Evolutionary conservation across 352 stramenopile genomes (phyloP).

Genomic region (Aphanomyces invadans): DNA sequence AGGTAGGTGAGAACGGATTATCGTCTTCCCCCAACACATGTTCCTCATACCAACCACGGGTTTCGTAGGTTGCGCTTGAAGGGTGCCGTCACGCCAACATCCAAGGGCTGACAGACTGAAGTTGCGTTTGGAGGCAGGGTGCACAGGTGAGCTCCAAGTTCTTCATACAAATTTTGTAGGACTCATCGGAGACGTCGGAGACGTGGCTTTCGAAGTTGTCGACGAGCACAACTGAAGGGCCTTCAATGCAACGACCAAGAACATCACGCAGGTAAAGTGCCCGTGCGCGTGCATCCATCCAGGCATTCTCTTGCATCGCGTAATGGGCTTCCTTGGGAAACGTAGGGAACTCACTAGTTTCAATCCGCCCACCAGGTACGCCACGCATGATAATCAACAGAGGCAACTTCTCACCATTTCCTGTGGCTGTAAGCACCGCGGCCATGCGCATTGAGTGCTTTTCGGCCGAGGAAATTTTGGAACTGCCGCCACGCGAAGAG

Average conservation of each 20-base stretch:
- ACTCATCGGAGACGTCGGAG: constrained; percentile 18
- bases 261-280: constrained; percentile 8
- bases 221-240: constrained; percentile 24
- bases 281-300: constrained; percentile 29
- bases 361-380: constrained; percentile 18
- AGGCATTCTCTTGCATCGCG: constrained; percentile 29
- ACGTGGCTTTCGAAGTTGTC: constrained; percentile 33
- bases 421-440: constrained; percentile 25
- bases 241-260: neutral
- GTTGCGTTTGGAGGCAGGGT: constrained; percentile 29
- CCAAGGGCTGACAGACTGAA: constrained; percentile 26
- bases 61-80: constrained; percentile 29
- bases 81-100: constrained; percentile 28
- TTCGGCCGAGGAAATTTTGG: neutral
- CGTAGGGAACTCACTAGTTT: constrained; percentile 22
- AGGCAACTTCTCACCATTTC: constrained; percentile 23
- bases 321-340: constrained; percentile 9
- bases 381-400: constrained; percentile 28
- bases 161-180: constrained; percentile 19
- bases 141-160: constrained; percentile 27
- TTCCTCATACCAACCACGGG: neutral
- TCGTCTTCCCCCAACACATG: neutral
- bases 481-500: neutral
- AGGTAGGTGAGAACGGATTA: neutral
- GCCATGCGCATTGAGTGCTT: constrained; percentile 23